These are phyloP conservation scores for Penicillium coffeae DNA, from an alignment of 495 filamentous ascomycete genomes.

Conservation along the genomic window DNA sequence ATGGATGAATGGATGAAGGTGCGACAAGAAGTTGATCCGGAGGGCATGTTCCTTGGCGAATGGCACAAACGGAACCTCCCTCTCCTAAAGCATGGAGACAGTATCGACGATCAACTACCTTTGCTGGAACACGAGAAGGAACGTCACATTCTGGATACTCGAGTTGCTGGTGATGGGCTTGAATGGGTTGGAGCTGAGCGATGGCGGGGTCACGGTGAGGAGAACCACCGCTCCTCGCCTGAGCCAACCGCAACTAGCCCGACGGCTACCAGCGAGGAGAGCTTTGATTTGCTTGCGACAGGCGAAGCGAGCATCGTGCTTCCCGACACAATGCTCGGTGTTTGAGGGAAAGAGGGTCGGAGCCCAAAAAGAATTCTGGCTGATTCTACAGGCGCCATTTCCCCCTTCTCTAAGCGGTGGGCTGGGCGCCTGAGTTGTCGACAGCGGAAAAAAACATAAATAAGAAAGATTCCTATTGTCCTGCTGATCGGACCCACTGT, in stretches of 20 bases:
- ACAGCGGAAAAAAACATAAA: background rate
- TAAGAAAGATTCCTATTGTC: constrained; percentile 3
- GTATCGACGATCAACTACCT: constrained; percentile 22
- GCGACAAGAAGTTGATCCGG: constrained; percentile 71
- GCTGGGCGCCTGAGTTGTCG: constrained; percentile 3
- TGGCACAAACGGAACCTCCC: constrained; percentile 81
- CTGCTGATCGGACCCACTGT: constrained; percentile 13
- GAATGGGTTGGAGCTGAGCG: constrained; percentile 53
- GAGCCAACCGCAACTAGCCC: constrained; percentile 24
- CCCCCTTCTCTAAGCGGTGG: constrained; percentile 9
- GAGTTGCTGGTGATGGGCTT: constrained; percentile 45
- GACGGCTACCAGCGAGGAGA: constrained; percentile 55
- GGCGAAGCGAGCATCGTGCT: constrained; percentile 47
- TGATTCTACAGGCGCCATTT: background rate
- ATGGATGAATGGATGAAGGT: constrained; percentile 65
- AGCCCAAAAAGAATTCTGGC: background rate
- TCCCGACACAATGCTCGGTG: constrained; percentile 22
- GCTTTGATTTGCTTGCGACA: constrained; percentile 54
- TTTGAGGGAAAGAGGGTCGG: constrained; percentile 5
- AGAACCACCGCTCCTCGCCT: constrained; percentile 14
- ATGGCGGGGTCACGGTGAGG: constrained; percentile 18
- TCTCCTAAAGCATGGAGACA: constrained; percentile 17
- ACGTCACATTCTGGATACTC: constrained; percentile 22
- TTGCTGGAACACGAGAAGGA: constrained; percentile 45
- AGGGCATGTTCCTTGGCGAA: constrained; percentile 87